These are phyloP conservation scores for Bipolaris cookei DNA, from an alignment of 2,329 filamentous ascomycete genomes.

Conservation along the genomic window DNA sequence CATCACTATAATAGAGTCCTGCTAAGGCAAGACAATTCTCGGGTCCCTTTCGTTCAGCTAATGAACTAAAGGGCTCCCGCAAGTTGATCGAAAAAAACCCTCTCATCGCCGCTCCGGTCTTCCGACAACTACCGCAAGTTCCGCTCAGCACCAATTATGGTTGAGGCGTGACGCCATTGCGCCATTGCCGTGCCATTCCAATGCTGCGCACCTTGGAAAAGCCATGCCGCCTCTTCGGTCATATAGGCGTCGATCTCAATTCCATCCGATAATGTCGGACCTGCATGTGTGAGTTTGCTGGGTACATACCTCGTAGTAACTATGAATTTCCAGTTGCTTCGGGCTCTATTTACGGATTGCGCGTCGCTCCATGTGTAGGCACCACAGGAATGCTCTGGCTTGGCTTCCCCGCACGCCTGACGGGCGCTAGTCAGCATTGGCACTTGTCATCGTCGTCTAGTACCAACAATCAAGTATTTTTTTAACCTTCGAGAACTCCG, in stretches of 20 bases:
- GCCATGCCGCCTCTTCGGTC: background rate
- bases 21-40: background rate
- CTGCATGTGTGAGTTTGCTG: background rate
- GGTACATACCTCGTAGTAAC: background rate
- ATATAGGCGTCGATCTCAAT: background rate
- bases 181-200: background rate
- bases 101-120: background rate
- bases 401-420: constrained; percentile 13
- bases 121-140: background rate
- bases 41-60: background rate
- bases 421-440: background rate
- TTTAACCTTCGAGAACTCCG: background rate
- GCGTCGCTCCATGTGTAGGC: background rate
- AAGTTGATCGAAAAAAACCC: background rate
- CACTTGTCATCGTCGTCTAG: background rate
- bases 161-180: background rate
- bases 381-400: constrained; percentile 5
- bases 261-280: background rate
- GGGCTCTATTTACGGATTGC: background rate
- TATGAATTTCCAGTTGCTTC: background rate
- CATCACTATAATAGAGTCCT: background rate
- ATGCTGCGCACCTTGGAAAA: background rate
- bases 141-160: background rate
- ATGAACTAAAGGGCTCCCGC: background rate
- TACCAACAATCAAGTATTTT: background rate